phyloP scores from a whole-genome alignment of 331 rosid species.

The Pyrus hybrid region DNA sequence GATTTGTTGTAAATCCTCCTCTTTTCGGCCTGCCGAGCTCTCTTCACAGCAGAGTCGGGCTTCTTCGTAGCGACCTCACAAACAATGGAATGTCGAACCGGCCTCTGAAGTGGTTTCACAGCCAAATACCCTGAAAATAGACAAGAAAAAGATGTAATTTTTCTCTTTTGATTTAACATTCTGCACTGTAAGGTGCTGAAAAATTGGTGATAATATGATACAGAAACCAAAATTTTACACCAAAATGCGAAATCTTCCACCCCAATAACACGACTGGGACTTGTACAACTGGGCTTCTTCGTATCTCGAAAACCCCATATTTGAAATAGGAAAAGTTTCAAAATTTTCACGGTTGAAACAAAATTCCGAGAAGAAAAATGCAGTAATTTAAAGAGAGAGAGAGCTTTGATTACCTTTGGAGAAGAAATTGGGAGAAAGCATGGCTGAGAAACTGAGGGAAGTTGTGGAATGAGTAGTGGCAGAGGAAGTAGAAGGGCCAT shows the following conservation, averaged over 20 bases:
- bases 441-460: slow-evolving; percentile 57
- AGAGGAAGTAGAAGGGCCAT: slow-evolving; percentile 27
- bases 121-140: slow-evolving; percentile 42
- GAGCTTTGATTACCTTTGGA: slow-evolving; percentile 31
- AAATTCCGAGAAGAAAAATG: background rate
- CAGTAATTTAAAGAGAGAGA: background rate
- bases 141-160: background rate
- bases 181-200: background rate
- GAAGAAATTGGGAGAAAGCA: slow-evolving; percentile 40
- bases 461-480: slow-evolving; percentile 14
- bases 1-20: slow-evolving; percentile 76
- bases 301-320: slow-evolving; percentile 2
- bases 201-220: background rate
- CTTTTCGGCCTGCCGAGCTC: slow-evolving; percentile 81
- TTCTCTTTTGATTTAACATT: background rate
- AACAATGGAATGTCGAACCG: slow-evolving; percentile 35
- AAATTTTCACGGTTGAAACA: slow-evolving; percentile 36
- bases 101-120: slow-evolving; percentile 28
- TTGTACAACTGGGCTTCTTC: slow-evolving; percentile 24
- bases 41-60: slow-evolving; percentile 78
- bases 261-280: slow-evolving; percentile 10
- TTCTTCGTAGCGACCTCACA: slow-evolving; percentile 72
- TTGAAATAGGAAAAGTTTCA: background rate
- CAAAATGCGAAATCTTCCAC: background rate
- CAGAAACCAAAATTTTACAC: background rate